Conservation (phyloP, 2,329 filamentous ascomycete genomes). For the Epicoccum sorghinum region DNA sequence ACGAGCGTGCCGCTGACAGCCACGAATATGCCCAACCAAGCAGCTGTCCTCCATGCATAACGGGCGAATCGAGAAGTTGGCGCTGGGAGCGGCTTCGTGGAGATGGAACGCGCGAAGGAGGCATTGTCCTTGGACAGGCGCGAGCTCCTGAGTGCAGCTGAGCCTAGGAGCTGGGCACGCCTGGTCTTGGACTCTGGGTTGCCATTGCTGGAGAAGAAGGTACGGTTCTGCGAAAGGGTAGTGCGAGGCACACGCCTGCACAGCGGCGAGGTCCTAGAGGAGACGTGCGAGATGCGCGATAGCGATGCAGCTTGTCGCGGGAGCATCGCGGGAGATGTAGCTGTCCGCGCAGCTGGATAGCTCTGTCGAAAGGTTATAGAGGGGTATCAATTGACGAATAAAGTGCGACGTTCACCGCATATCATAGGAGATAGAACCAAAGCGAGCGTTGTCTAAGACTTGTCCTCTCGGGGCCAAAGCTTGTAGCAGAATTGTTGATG, state of each 20-base stretch:
- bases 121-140: slow-evolving; percentile 22
- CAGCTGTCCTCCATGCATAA: slow-evolving; percentile 72
- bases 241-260: slow-evolving; percentile 20
- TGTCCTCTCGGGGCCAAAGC: slow-evolving; percentile 1
- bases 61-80: slow-evolving; percentile 49
- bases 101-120: slow-evolving; percentile 31
- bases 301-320: slow-evolving; percentile 39
- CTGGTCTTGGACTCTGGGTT: slow-evolving; percentile 22
- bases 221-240: slow-evolving; percentile 24
- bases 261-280: slow-evolving; percentile 25
- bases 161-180: slow-evolving; percentile 31
- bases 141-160: slow-evolving; percentile 25
- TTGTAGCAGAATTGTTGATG: slow-evolving; percentile 10
- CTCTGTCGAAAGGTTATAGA: background rate
- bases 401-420: background rate
- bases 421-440: background rate
- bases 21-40: slow-evolving; percentile 76
- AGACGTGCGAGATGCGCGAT: slow-evolving; percentile 32
- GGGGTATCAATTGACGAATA: slow-evolving; percentile 9
- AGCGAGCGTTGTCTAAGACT: slow-evolving; percentile 5
- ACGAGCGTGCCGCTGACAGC: slow-evolving; percentile 72
- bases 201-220: slow-evolving; percentile 37
- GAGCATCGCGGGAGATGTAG: slow-evolving; percentile 31
- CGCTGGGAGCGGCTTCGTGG: slow-evolving; percentile 39
- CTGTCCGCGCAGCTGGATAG: slow-evolving; percentile 4